Evolutionary conservation across 1,284 basidiomycete genomes (phyloP), one percentile per base, ranked within the genome.

Genomic region (Puccinia hordei): DNA sequence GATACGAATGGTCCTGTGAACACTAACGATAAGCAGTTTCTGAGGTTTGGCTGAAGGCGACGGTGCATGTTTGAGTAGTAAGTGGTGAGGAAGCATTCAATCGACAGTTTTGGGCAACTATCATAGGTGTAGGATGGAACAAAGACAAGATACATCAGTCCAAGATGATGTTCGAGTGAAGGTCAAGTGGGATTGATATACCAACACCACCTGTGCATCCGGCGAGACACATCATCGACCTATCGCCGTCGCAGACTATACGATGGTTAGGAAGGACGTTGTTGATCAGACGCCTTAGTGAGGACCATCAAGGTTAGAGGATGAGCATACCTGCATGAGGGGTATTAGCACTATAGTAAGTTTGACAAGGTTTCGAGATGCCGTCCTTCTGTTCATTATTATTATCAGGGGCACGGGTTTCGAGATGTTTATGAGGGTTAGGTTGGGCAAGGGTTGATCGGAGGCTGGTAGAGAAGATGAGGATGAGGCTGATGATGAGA

Each of bases 201-300:
- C 53, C 53, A 55, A 55, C 53, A 55, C 53, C 53, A 55, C 53
- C 53, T 24, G 53, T 55, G 53, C 53, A 55, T 3, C 53, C 53
- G 53, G n/a, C 53, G n/a, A 55, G 53, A 55, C 53, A 55, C 53
- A 55, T 55, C 8, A 55, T 24, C 4, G 53, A 55, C 53, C 53
- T 55, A 12, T 55, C 53, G 6, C 53, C 53, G 53, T 55, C 24
- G 24, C 53, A 55, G 5, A 55, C 53, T 55, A 22, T 6, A 41
- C 12, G 4, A 41, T 41, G 38, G n/a, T 24, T 24, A 24, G 5
- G 12, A 19, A 24, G 9, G n/a, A n/a, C n/a, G 4, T 3, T 24
- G 8, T 3, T 55, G 22, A 55, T n/a, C n/a, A n/a, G n/a, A n/a
- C n/a, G 53, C 12, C 22, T 55, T 24, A 24, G 24, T 24, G 4